A percentile compares a stretch with the other conserved stretches of the same genome.
Evolutionary conservation across 106 monocot species (phyloP).

Genomic region (Cymbidium sinense): DNA sequence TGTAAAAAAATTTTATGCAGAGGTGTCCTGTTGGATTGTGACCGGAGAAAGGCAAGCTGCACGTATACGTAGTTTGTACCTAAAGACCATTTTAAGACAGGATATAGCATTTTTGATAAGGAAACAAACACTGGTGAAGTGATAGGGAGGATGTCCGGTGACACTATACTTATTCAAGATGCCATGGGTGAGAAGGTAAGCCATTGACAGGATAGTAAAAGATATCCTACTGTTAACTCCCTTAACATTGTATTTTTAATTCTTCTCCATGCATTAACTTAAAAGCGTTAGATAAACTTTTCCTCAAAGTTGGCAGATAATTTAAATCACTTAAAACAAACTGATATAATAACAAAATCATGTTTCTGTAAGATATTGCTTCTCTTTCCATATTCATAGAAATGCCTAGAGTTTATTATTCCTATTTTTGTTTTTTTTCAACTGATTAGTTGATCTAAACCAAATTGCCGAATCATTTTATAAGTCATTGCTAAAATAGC

Average conservation of each 20-base stretch:
- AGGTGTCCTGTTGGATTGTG: constrained; percentile 83
- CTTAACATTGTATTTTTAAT: too few relatives aligned
- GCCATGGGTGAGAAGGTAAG: constrained; percentile 80
- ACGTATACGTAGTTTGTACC: constrained; percentile 54
- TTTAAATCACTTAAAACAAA: too few relatives aligned
- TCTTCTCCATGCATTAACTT: too few relatives aligned
- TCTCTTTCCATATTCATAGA: too few relatives aligned
- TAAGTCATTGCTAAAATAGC: neutral
- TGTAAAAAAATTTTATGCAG: constrained; percentile 24
- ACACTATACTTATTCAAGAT: constrained; percentile 74
- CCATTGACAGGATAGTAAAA: neutral
- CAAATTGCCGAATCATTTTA: too few relatives aligned
- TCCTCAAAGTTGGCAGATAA: too few relatives aligned
- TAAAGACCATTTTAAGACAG: constrained; percentile 59
- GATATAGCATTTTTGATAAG: constrained; percentile 77
- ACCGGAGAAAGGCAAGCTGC: constrained; percentile 80
- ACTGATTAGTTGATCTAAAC: too few relatives aligned
- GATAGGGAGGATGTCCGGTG: constrained; percentile 69
- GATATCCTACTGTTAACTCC: neutral
- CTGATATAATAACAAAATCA: too few relatives aligned
- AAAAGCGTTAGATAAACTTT: too few relatives aligned
- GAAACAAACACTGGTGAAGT: constrained; percentile 66
- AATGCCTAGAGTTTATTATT: too few relatives aligned
- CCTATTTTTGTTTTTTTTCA: too few relatives aligned
- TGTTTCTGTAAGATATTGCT: too few relatives aligned